Evolutionary conservation across 2,329 filamentous ascomycete genomes (phyloP), one percentile per base, ranked within the genome.

Genomic region (Cercospora citrullina): DNA sequence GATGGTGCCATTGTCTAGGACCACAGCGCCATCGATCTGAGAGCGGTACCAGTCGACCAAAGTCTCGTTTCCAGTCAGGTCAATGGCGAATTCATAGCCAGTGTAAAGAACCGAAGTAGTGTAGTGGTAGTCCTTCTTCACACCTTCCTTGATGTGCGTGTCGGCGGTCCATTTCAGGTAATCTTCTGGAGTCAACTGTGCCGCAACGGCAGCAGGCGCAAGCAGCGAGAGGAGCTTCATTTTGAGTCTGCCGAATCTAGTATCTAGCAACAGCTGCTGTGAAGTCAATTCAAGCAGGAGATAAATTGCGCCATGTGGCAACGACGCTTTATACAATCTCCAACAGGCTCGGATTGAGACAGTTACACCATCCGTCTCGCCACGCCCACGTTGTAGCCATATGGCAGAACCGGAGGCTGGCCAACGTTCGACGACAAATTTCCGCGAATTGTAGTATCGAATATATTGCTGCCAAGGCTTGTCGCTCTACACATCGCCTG

Each of bases 1-100:
- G 65, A 86, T 77, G 4, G 81, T 82, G 12, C 86, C 86, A 48
- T 86, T 76, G n/a, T 77, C 72, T 1, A 79, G 72, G 2, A 87
- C 81, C 7, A 87, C 78, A 0, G 79, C 77, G 60, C 85, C 83
- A 8, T 72, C 71, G 28, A 72, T 70, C 30, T 71, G 71, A 4
- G 69, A 70, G n/a, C 60, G 51, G 31, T 69, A 69, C 69, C 69
- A 72, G n/a, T 71, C 69, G 21, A 70, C 64, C 51, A 70, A 66
- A 10, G 65, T 70, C 16, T 72, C 60, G 36, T 71, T 69, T 1
- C 45, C 30, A 16, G 69, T 70, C 18, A 68, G 42, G 12, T 63
- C 65, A 18, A 71, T 71, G 26, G 68, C 68, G 18, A 64, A 68
- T 62, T 72, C 65, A 23, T 69, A 69, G 57, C 69, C 71, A 0